Percentiles rank a stretch among this genome's conserved stretches.
Conservation (phyloP, 2,329 filamentous ascomycete genomes). For the Clonostachys byssicola region DNA sequence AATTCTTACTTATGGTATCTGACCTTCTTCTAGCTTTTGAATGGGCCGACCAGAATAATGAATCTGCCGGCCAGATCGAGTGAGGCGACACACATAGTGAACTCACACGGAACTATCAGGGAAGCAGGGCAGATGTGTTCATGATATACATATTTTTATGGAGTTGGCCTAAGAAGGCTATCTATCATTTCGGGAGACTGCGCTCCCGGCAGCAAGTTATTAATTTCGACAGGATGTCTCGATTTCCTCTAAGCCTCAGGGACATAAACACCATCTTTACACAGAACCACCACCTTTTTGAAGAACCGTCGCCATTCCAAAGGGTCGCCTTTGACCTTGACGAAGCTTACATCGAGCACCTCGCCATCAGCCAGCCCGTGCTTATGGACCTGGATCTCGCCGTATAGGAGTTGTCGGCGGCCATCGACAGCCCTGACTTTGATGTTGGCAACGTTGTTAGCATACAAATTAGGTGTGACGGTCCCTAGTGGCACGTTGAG, state of each 20-base stretch:
- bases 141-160: too few species aligned
- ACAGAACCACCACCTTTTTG: slow-evolving; percentile 87
- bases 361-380: slow-evolving; percentile 55
- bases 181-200: background rate
- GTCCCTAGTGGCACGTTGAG: slow-evolving; percentile 74
- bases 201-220: background rate
- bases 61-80: slow-evolving; percentile 17
- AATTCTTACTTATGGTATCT: background rate
- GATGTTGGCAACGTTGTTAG: slow-evolving; percentile 57
- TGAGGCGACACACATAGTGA: slow-evolving; percentile 4
- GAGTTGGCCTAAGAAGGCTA: background rate
- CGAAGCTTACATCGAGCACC: slow-evolving; percentile 80
- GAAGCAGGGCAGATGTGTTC: too few species aligned
- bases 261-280: slow-evolving; percentile 75
- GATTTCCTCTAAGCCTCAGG: slow-evolving; percentile 28
- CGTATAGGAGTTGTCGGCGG: slow-evolving; percentile 67
- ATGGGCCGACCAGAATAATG: slow-evolving; percentile 30
- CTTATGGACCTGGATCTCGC: slow-evolving; percentile 70
- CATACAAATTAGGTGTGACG: slow-evolving; percentile 36
- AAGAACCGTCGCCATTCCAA: slow-evolving; percentile 96
- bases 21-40: slow-evolving; percentile 27
- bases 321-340: slow-evolving; percentile 93
- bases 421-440: slow-evolving; percentile 73
- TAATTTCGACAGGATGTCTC: slow-evolving; percentile 6
- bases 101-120: too few species aligned